Evolutionary conservation across 1,139 yeast genomes (phyloP).

Genomic region (Maudiozyma humilis): DNA sequence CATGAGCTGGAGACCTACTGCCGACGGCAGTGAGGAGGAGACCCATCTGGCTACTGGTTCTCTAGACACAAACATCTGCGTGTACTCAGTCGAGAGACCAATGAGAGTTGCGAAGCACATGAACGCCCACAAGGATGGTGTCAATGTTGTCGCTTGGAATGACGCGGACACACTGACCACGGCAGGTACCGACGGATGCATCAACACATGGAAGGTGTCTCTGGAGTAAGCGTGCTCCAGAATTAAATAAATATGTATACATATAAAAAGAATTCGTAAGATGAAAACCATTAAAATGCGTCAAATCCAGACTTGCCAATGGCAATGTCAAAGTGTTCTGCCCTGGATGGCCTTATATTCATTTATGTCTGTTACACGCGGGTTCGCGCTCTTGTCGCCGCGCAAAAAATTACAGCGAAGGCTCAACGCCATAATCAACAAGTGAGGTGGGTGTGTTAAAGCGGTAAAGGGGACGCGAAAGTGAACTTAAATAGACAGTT

Average conservation of each 20-base stretch:
- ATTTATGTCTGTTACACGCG: too few species aligned
- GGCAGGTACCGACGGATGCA: slow-evolving; percentile 74
- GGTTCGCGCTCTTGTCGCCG: too few species aligned
- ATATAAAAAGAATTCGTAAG: too few species aligned
- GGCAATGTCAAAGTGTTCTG: too few species aligned
- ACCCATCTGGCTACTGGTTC: slow-evolving; percentile 71
- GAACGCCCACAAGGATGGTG: slow-evolving; percentile 87
- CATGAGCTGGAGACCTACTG: slow-evolving; percentile 52
- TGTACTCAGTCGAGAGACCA: slow-evolving; percentile 75
- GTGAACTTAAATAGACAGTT: too few species aligned
- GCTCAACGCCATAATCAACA: background rate
- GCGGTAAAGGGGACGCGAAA: too few species aligned
- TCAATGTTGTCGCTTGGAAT: slow-evolving; percentile 66
- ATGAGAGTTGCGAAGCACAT: slow-evolving; percentile 63
- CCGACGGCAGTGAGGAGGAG: slow-evolving; percentile 43
- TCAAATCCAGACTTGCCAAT: too few species aligned
- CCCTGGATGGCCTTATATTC: too few species aligned
- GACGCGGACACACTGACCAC: slow-evolving; percentile 41
- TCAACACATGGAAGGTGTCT: slow-evolving; percentile 61
- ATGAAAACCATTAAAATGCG: too few species aligned
- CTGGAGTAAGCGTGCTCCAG: slow-evolving; percentile 9
- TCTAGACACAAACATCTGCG: slow-evolving; percentile 68
- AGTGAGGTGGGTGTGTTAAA: too few species aligned
- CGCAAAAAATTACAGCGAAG: too few species aligned
- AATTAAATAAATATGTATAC: too few species aligned